Evolutionary conservation across 768 basidiomycete genomes (phyloP).

Genomic region (Chlorophyllum brunneum): DNA sequence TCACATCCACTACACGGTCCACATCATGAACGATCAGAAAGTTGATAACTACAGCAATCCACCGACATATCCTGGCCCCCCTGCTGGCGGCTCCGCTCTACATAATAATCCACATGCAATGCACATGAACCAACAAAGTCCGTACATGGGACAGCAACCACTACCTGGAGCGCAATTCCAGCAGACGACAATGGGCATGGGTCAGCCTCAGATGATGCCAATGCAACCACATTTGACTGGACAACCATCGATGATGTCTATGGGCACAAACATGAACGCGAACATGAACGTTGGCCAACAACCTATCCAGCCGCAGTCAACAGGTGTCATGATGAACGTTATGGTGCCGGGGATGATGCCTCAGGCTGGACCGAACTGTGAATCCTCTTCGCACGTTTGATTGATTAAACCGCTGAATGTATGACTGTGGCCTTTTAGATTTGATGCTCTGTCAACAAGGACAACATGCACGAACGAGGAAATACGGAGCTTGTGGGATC

Average conservation of each 20-base stretch:
- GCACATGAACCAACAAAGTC: conserved; percentile 1
- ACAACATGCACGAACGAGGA: conserved; percentile 20
- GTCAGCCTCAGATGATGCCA: conserved; percentile 5
- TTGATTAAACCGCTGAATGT: background rate
- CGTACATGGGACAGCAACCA: background rate
- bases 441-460: conserved; percentile 10
- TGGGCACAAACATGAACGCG: background rate
- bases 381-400: background rate
- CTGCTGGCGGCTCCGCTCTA: background rate
- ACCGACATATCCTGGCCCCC: background rate
- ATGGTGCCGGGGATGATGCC: conserved; percentile 9
- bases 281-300: background rate
- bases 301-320: conserved; percentile 2
- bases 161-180: background rate
- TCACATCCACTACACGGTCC: background rate
- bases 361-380: background rate
- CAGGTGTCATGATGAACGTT: conserved; percentile 9
- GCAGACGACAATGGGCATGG: background rate
- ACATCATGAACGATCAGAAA: background rate
- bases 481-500: conserved; percentile 21
- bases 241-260: background rate
- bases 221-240: conserved; percentile 4
- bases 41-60: background rate
- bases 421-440: background rate
- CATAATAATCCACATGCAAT: background rate